These are phyloP conservation scores for Phytophthora brassicae DNA, from an alignment of 352 stramenopile species.

Conservation along the genomic window DNA sequence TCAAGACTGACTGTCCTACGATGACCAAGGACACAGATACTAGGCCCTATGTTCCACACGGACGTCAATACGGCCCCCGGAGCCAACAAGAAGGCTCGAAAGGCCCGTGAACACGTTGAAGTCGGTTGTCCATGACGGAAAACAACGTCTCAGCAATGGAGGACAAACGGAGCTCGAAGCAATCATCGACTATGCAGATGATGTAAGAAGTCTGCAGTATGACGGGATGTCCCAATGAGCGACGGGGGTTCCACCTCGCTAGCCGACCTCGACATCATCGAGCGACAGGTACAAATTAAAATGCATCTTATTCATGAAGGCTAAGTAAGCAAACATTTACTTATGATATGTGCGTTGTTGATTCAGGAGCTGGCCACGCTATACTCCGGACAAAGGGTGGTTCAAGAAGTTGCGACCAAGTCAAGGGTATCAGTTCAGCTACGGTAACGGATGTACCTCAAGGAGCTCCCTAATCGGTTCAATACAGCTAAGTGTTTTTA, in stretches of 20 bases:
- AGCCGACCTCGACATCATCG: not conserved
- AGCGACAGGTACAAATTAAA: not conserved
- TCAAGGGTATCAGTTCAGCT: not conserved
- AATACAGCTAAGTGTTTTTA: not conserved
- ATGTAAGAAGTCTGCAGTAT: not conserved
- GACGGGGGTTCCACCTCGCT: not conserved
- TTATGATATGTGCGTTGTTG: not conserved
- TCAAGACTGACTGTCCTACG: not conserved
- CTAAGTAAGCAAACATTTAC: not conserved
- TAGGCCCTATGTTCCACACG: not conserved
- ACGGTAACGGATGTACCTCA: not conserved
- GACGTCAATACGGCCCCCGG: not conserved
- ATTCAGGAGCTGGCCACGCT: not conserved
- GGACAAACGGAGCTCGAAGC: not conserved
- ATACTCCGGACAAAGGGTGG: not conserved
- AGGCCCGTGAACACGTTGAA: not conserved
- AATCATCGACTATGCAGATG: not conserved
- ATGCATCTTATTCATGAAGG: not conserved
- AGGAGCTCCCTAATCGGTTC: not conserved
- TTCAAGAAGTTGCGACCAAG: not conserved
- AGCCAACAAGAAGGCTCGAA: not conserved
- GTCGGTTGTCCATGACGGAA: not conserved
- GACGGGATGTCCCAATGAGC: not conserved
- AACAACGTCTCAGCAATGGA: not conserved
- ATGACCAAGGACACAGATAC: not conserved